These are phyloP conservation scores for Ajuga reptans DNA, from an alignment of 305 asterid species.

Conservation along the genomic window DNA sequence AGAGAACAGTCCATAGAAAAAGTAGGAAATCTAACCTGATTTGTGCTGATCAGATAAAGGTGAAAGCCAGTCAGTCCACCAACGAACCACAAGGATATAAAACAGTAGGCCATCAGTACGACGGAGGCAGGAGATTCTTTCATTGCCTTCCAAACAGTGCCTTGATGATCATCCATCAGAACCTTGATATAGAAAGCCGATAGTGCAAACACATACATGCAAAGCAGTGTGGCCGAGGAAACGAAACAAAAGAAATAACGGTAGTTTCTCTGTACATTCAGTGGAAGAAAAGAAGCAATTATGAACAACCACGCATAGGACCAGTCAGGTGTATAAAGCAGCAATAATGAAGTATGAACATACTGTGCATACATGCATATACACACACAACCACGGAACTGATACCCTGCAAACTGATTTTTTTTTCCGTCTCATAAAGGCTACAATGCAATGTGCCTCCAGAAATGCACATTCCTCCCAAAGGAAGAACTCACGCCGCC, in stretches of 20 bases:
- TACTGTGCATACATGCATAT: too few species aligned
- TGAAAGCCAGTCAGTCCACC: conserved; percentile 99
- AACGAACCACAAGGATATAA: conserved; percentile 94
- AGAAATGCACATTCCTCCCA: too few species aligned
- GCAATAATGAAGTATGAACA: neutral
- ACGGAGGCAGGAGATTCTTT: conserved; percentile 91
- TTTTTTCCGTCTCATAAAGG: too few species aligned
- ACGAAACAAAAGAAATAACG: conserved; percentile 86
- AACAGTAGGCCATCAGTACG: conserved; percentile 76
- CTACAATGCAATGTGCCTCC: too few species aligned
- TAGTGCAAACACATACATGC: conserved; percentile 84
- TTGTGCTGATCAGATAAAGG: conserved; percentile 74
- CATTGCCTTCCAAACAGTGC: conserved; percentile 93
- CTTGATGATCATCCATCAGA: conserved; percentile 66
- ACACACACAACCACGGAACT: too few species aligned
- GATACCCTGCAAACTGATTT: too few species aligned
- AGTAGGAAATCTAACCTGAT: conserved; percentile 61
- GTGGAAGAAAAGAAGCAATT: conserved; percentile 4
- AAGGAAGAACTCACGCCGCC: too few species aligned
- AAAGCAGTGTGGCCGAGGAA: conserved; percentile 78
- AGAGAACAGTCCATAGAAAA: conserved; percentile 5
- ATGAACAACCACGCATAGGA: conserved; percentile 1
- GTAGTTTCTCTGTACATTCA: conserved; percentile 76
- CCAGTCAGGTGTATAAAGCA: conserved; percentile 16
- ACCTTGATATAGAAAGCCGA: conserved; percentile 81